phyloP scores from a whole-genome alignment of 495 filamentous ascomycete species.

The Penicillium psychrofluorescens region DNA sequence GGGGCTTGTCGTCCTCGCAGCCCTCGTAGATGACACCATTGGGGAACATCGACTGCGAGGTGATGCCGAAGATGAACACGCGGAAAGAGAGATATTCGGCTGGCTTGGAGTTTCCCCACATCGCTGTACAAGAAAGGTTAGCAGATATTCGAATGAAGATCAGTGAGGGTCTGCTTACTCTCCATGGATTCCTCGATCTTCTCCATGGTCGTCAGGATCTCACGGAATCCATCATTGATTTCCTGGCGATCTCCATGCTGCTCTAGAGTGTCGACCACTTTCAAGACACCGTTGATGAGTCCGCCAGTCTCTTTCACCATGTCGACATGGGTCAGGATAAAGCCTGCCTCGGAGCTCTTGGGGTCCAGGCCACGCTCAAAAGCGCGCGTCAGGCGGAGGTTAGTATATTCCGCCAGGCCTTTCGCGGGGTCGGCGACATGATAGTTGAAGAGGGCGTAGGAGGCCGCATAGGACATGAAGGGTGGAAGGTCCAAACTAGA shows the following conservation, averaged over 20 bases:
- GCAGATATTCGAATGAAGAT: background rate
- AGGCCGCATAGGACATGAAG: constrained; percentile 93
- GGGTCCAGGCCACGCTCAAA: constrained; percentile 85
- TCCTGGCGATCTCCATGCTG: constrained; percentile 34
- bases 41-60: constrained; percentile 84
- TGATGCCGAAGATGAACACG: constrained; percentile 93
- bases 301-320: constrained; percentile 75
- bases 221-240: constrained; percentile 58
- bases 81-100: constrained; percentile 73
- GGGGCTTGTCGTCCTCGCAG: constrained; percentile 57
- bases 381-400: constrained; percentile 77
- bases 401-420: constrained; percentile 60
- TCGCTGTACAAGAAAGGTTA: constrained; percentile 39
- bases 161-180: constrained; percentile 35
- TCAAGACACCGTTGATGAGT: constrained; percentile 60
- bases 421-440: constrained; percentile 54
- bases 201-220: constrained; percentile 54
- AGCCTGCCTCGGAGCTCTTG: constrained; percentile 82
- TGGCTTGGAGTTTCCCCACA: constrained; percentile 82
- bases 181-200: constrained; percentile 77
- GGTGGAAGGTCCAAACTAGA: constrained; percentile 47
- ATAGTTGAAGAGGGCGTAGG: constrained; percentile 89
- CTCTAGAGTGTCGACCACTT: constrained; percentile 54
- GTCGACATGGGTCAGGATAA: constrained; percentile 75
- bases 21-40: constrained; percentile 83